Evolutionary conservation across 805 yeast species (phyloP).

Genomic region (Spathaspora sp.): DNA sequence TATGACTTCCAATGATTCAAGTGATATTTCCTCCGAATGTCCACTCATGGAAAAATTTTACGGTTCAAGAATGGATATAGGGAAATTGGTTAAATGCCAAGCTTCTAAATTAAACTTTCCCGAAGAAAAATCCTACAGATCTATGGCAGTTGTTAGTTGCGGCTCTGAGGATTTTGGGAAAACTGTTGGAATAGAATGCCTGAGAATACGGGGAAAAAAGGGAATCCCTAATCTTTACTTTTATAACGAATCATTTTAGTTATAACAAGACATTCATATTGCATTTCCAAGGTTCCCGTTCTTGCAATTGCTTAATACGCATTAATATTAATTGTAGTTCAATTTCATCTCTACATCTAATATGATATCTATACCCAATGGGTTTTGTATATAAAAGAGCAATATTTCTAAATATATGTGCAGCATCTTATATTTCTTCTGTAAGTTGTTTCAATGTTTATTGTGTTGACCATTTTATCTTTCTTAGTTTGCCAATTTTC

Average conservation of each 20-base stretch:
- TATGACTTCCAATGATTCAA: not conserved
- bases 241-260: conserved; percentile 39
- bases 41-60: not conserved
- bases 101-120: not conserved
- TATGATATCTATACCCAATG: too few species aligned
- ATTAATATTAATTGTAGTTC: too few species aligned
- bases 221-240: conserved; percentile 40
- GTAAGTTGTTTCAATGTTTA: not conserved
- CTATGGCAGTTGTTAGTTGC: conserved; percentile 39
- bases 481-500: not conserved
- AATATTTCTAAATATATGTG: not conserved
- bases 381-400: not conserved
- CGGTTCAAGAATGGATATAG: not conserved
- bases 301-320: not conserved
- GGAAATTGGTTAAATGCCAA: not conserved
- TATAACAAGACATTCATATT: not conserved
- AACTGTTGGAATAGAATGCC: conserved; percentile 24
- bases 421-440: too few species aligned
- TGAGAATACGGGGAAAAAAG: conserved; percentile 19
- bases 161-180: conserved; percentile 35
- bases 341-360: too few species aligned
- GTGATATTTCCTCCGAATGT: not conserved
- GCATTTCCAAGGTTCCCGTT: not conserved
- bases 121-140: conserved; percentile 12
- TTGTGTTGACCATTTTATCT: not conserved